phyloP scores from a whole-genome alignment of 805 yeast genomes.

The Lachancea fermentati region DNA sequence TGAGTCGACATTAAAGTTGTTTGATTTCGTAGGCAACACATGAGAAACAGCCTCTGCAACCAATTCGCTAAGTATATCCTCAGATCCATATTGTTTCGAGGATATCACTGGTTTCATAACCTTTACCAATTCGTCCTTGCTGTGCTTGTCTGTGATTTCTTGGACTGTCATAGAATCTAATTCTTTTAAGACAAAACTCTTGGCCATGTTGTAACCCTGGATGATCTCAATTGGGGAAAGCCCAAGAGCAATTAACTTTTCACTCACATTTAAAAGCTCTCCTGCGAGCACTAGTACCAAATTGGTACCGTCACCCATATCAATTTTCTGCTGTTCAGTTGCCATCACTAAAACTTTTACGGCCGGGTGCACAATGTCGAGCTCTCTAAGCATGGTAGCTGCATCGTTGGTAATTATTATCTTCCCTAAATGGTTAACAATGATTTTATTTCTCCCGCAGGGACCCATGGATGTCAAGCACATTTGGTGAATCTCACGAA shows the following conservation, averaged over 20 bases:
- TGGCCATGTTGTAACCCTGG: conserved; percentile 90
- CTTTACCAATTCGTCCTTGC: conserved; percentile 54
- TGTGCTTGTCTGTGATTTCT: conserved; percentile 42
- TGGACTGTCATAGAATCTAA: conserved; percentile 62
- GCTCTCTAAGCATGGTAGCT: conserved; percentile 91
- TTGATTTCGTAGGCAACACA: conserved; percentile 52
- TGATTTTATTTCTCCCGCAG: conserved; percentile 92
- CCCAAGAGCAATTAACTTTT: conserved; percentile 77
- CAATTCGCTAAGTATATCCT: conserved; percentile 66
- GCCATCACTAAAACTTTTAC: conserved; percentile 96
- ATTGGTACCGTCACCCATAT: conserved; percentile 96
- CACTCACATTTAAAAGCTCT: conserved; percentile 80
- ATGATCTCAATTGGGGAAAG: conserved; percentile 87
- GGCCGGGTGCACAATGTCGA: conserved; percentile 95
- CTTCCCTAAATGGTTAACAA: conserved; percentile 81
- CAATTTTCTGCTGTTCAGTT: conserved; percentile 91
- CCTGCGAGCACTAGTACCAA: conserved; percentile 90
- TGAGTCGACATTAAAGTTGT: conserved; percentile 79
- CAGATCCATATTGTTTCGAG: conserved; percentile 89
- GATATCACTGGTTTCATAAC: conserved; percentile 83
- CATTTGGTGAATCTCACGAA: conserved; percentile 86
- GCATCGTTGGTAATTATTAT: conserved; percentile 93
- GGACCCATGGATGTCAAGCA: conserved; percentile 96
- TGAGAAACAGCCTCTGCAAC: conserved; percentile 81
- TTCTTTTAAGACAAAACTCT: conserved; percentile 61